Evolutionary conservation across 1,284 basidiomycete species (phyloP), one percentile per base, ranked within the genome.

Genomic region (Trichosporon faecale): DNA sequence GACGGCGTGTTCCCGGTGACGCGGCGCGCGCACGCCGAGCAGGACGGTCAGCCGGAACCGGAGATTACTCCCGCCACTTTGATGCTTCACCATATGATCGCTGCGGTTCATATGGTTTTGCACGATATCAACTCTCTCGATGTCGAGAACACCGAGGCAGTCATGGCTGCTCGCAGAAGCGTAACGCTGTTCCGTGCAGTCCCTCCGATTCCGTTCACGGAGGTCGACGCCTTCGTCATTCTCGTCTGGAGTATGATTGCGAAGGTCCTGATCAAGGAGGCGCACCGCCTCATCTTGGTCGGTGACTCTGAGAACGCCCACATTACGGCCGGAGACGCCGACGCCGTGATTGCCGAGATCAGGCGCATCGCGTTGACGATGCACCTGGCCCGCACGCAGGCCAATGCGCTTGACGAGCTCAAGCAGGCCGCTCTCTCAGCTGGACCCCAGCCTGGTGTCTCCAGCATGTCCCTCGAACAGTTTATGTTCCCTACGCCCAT

Each of bases 91-190:
- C 79, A 81, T 69, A 73, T 79, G 52, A 69, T 78, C n/a, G 70
- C 73, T 0, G 79, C 79, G 1, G 72, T 73, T 3, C 70, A 80
- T 52, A 79, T 80, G 77, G 63, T 79, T 8, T 64, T 82, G 64
- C 73, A 80, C 67, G 81, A 82, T 67, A 77, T 81, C 75, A 80
- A 82, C 72, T 77, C 79, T 11, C 67, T 77, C 16, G 77, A 77
- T 27, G 69, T 72, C 2, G 79, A 78, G 61, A 82, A 82, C 65
- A 68, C 60, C 9, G 75, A 79, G 61, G 80, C 79, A 25, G 69
- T 82, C 27, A 64, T 66, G 18, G 79, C 74, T 2, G 80, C 79
- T 2, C 71, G 79, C n/a, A 71, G 72, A 68, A 70, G 74, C 33
- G 77, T 79, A 0, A 72, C 74, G 8, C 67, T 81, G n/a, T 75